A percentile compares a stretch with the other conserved stretches of the same genome.
Conservation (phyloP, 495 filamentous ascomycete genomes). For the Pseudotulostoma volvatum region DNA sequence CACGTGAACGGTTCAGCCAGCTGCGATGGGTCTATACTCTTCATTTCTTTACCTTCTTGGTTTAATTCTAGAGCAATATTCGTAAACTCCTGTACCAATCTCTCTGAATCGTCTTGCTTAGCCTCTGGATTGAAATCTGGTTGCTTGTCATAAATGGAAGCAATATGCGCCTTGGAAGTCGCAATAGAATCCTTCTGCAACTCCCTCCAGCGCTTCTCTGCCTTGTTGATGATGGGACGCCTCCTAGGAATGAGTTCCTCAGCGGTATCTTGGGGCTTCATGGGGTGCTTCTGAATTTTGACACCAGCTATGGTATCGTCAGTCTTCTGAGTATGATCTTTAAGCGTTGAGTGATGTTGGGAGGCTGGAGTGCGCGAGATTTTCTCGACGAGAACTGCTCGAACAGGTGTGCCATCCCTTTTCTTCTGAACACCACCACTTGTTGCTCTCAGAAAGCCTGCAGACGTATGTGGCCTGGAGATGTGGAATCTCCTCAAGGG, state of each 20-base stretch:
- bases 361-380: conserved; percentile 22
- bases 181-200: conserved; percentile 22
- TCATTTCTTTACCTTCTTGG: conserved; percentile 9
- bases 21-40: not conserved
- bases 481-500: conserved; percentile 30
- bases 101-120: conserved; percentile 29
- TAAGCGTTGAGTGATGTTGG: conserved; percentile 10
- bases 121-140: conserved; percentile 16
- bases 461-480: conserved; percentile 18
- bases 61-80: conserved; percentile 31
- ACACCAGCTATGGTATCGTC: conserved; percentile 1
- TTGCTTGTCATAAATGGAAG: conserved; percentile 19
- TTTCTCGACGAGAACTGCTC: conserved; percentile 30
- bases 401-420: conserved; percentile 13
- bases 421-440: conserved; percentile 27
- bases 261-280: not conserved
- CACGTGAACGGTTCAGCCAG: not conserved
- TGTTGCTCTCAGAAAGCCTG: conserved; percentile 10
- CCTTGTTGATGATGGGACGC: conserved; percentile 29
- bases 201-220: conserved; percentile 28
- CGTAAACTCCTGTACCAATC: conserved; percentile 30
- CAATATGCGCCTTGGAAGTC: conserved; percentile 25
- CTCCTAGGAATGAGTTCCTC: conserved; percentile 15
- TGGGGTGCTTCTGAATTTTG: conserved; percentile 1
- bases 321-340: too few relatives aligned